Conservation (phyloP, 140 eudicot species). For the Bidens hawaiensis region DNA sequence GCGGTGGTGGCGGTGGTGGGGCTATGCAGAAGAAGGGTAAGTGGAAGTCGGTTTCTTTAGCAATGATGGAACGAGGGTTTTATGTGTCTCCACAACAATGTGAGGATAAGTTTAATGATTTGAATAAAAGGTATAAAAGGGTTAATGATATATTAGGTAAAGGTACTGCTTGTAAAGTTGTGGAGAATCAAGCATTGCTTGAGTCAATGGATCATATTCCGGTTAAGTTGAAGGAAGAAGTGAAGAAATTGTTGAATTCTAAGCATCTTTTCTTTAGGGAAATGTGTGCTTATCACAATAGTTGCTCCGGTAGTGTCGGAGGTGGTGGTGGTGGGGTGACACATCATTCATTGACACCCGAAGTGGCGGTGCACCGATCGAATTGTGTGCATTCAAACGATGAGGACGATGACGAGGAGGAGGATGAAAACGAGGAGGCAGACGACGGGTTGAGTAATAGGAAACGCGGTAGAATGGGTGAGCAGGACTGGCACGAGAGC, state of each 20-base stretch:
- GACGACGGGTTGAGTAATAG: conserved; percentile 30
- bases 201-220: conserved; percentile 68
- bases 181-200: conserved; percentile 76
- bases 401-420: conserved; percentile 22
- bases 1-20: conserved; percentile 33
- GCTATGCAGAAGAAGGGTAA: conserved; percentile 87
- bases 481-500: conserved; percentile 14
- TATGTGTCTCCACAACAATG: conserved; percentile 94
- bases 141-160: conserved; percentile 84
- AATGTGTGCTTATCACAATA: conserved; percentile 91
- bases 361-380: conserved; percentile 20
- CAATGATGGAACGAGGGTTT: conserved; percentile 92
- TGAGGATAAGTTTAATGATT: conserved; percentile 88
- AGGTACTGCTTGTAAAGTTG: conserved; percentile 78
- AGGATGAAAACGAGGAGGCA: conserved; percentile 28
- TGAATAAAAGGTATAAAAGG: conserved; percentile 88
- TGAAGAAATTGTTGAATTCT: conserved; percentile 66
- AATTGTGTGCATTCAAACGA: conserved; percentile 45
- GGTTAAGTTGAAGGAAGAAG: conserved; percentile 73
- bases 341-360: conserved; percentile 39
- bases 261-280: conserved; percentile 89
- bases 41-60: conserved; percentile 91
- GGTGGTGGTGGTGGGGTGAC: neutral
- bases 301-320: conserved; percentile 43
- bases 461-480: conserved; percentile 19